Conservation (phyloP, 129 eudicot species). For the carrot (Daucus carota) region DH1_v3.0 NC_030381.2:54528501-54529000, state of each 20-base stretch:
- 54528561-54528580: conserved; percentile 29
- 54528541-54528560: conserved; percentile 48
- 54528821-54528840: neutral
- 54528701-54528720: neutral
- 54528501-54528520: conserved; percentile 57
- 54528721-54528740: neutral
- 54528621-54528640: neutral
- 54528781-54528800: too few species aligned
- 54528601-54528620: neutral
- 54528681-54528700: neutral
- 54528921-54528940: too few species aligned
- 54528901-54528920: neutral
- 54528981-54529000: too few species aligned
- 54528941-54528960: too few species aligned
- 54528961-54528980: too few species aligned
- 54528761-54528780: neutral
- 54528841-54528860: too few species aligned
- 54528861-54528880: neutral
- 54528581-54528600: neutral
- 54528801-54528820: neutral
- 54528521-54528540: conserved; percentile 46
- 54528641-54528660: neutral
- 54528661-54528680: neutral
- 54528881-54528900: too few species aligned
- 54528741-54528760: neutral